Evolutionary conservation across 257 asterid genomes (phyloP), one percentile per base, ranked within the genome.

Genomic region (Mitragyna speciosa): DNA sequence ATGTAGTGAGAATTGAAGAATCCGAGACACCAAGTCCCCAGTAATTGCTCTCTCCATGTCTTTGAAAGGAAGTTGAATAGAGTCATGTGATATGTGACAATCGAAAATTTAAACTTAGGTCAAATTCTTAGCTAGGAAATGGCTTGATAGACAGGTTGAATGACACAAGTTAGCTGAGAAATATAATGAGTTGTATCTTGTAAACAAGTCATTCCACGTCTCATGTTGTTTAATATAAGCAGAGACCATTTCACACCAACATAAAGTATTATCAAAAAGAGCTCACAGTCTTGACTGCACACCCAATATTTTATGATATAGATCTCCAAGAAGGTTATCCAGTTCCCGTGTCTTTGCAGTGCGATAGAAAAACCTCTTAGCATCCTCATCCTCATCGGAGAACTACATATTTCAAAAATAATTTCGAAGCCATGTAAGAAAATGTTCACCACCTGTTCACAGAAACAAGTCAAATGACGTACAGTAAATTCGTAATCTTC

Each of bases 1-100:
- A 71, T 93, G 94, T 80, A 80, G 88, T 54, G 93, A 88, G 84
- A 89, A 92, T 70, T 92, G 94, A 80, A 93, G 97, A 87, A 93
- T 89, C 72, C 85, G 99, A 22, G 86, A 76, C 82, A 92, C 93
- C 68, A 95, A 91, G 89, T 95, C 98, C 87, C 97, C 88, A 79
- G 89, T 91, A 61, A 95, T 91, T 84, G 97, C 98, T 84, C 99
- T 92, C 90, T 96, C 99, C 99, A 96, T 96, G 83, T 96, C 98
- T 95, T 83, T 76, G 47, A 82, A 76, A 76, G 48, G 43, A 81
- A 74, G 41, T n/a, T 39, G 41, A 69, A 15, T 72, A 31, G 67
- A 56, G 39, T 68, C 75, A 56, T 76, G 68, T 72, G 64, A 26
- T n/a, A 26, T 31, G 19, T 5, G 45, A 63, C 0, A 31, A 28